Base-by-base conservation (phyloP, 1,284 basidiomycete genomes). In the Trichosporon faecale region DNA sequence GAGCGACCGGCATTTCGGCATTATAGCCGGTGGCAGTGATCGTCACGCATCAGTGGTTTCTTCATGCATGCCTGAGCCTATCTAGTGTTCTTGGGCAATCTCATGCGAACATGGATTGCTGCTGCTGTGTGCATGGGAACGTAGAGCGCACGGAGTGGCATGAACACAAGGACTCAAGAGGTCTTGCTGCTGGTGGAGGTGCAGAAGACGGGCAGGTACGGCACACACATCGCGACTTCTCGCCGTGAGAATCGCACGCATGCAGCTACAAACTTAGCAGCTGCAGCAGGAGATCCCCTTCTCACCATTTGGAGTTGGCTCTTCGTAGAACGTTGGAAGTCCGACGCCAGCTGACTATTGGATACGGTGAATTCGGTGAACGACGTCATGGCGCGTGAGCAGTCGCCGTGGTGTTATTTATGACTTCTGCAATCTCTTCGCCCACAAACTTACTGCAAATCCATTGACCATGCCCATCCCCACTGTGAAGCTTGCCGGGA, bases 401-500 rank as follows among this genome's bases (percentile, higher is more conserved):
- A 23, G 29, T 31, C 29, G 57, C 14, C 57, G 57, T 12, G 6
- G 25, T 14, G 55, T 6, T 60, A 18, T 60, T 60, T 31, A 29
- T 29, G n/a, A 27, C 29, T 25, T 3, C 25, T 55, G 11, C 14
- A 14, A 57, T 1, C 14, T 21, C 52, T 12, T 27, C 52, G n/a
- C n/a, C n/a, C n/a, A n/a, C n/a, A n/a, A n/a, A n/a, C 16, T n/a
- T n/a, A n/a, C 40, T 14, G 4, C 23, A 18, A 6, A 64, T 25
- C 21, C 14, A 64, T 21, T 72, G 72, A 72, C n/a, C 70, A 73
- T 75, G 73, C 23, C 70, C 12, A 73, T 75, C 27, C 75, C 77
- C 27, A 75, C 75, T 14, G 68, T 76, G 27, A 70, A 68, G 11
- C 77, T 81, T 35, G 80, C 77, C 7, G 77, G 75, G 63, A 75